phyloP scores from a whole-genome alignment of 371 early-diverging fungal species.

The Rhizopus stolonifer region DNA sequence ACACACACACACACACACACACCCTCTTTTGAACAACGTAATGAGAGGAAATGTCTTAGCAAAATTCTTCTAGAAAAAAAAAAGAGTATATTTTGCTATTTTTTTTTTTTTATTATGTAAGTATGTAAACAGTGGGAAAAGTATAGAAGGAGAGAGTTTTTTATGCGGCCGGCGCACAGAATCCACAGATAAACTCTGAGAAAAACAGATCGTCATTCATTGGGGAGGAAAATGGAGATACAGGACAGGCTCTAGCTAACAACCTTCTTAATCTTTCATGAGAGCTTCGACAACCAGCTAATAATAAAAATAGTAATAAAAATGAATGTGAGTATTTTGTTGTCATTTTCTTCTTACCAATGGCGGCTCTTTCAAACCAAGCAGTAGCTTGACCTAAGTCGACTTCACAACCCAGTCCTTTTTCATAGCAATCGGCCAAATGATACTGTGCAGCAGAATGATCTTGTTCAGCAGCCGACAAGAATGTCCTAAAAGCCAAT shows the following conservation, averaged over 20 bases:
- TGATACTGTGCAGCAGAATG: conserved; percentile 66
- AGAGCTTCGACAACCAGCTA: conserved; percentile 54
- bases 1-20: too few species aligned
- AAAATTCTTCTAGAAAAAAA: too few species aligned
- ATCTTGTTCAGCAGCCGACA: conserved; percentile 62
- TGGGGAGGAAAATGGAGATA: conserved; percentile 22
- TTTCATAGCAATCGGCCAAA: conserved; percentile 66
- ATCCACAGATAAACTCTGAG: conserved; percentile 25
- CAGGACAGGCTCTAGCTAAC: conserved; percentile 50
- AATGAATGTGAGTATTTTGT: neutral
- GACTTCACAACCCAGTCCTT: conserved; percentile 65
- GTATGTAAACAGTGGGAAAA: neutral
- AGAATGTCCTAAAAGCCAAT: conserved; percentile 61
- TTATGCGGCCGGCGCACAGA: conserved; percentile 39
- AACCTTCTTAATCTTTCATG: conserved; percentile 57
- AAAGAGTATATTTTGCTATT: too few species aligned
- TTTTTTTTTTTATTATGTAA: too few species aligned
- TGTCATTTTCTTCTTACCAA: conserved; percentile 18
- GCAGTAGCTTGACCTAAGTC: conserved; percentile 60
- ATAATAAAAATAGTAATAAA: neutral
- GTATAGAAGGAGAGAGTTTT: neutral
- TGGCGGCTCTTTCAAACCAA: conserved; percentile 78
- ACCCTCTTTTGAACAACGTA: too few species aligned
- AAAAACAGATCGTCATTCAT: conserved; percentile 26
- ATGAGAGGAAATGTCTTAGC: too few species aligned